Base-by-base conservation (phyloP, 345 rosid species). In the Acer yangbiense region DNA sequence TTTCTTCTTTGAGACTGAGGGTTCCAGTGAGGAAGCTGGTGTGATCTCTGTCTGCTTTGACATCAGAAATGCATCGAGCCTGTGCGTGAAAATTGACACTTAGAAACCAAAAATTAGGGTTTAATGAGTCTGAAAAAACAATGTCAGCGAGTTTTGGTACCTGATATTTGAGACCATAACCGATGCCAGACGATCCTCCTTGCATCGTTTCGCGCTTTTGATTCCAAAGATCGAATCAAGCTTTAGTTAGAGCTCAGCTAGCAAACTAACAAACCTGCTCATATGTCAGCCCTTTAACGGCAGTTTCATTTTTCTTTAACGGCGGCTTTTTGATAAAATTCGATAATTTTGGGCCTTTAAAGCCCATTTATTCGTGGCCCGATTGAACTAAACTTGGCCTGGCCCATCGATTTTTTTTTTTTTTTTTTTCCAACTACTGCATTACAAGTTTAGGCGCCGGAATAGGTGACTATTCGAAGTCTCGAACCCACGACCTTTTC, bases 21-120 rank as follows among this genome's bases (percentile, higher is more conserved):
- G 97, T 94, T 69, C 98, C 97, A n/a, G 99, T 84, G 85, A 94
- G 89, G 82, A 96, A 96, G 90, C 97, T 91, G 68, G 99, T 91
- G 84, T 92, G 94, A 82, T 94, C 99, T 1, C 91, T 87, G 84
- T 92, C 98, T 25, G 99, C 99, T 84, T 90, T 92, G 21, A 96
- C 97, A 82, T 94, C 98, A 8, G 99, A 83, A 68, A 92, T 91
- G 87, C 99, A 94, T 82, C 99, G 79, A 29, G 99, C 97, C 98
- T 96, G 88, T 69, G 65, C 21, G 43, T 10, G 65, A 32, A 64
- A 25, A 32, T 32, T 77, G 72, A 62, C 9, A 16, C 10, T 29
- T 3, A 58, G 29, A 68, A 25, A 3, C 65, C 0, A 60, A 60
- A 23, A 72, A 80, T 25, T 67, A 73, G 65, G 80, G 27, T 39